Base-by-base conservation (phyloP, 768 basidiomycete species). In the Sarcomyxa edulis region DNA sequence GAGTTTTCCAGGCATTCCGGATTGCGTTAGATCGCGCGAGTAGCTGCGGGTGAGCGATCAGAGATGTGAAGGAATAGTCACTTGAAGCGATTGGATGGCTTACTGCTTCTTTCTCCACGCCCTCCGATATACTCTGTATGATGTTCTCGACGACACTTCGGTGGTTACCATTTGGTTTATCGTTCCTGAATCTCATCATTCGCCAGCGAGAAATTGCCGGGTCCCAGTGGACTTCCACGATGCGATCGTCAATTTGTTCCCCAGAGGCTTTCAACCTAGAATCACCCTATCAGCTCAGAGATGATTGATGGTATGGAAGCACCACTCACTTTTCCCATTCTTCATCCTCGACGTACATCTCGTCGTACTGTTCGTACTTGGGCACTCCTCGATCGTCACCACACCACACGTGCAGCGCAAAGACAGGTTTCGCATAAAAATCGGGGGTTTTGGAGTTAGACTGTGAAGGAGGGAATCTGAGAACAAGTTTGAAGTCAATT, bases 221-320 rank as follows among this genome's bases (percentile, higher is more conserved):
- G 49, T 95, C 85, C 95, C 96, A 98, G 47, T 82, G 79, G 12
- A 95, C 93, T 58, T 99, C 96, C 14, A 98, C 83, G 26, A 98
- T 76, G 8, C 95, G 78, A 58, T 98, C 94, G 52, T 99, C 95
- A 46, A 83, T 66, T 58, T 98, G 95, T 53, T 94, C 86, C 6
- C 84, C 80, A 2, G 78, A 74, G 4, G 64, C 60, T 53, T 97
- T 98, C 70, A 95, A 71, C 49, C 95, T 98, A 12, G 12, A 39
- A 42, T 18, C 25, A 35, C 6, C n/a, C 28, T 12, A 30, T 12
- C 8, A n/a, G 18, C 2, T 25, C 3, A 21, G 18, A 33, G 35
- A 26, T 11, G 21, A 9, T 37, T 11, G 28, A 25, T 31, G 9
- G 26, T 33, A 7, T 9, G 23, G 21, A 12, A 22, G 38, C 31